Evolutionary conservation across 2,329 filamentous ascomycete genomes (phyloP).

Genomic region (Ascochyta rabiei): DNA sequence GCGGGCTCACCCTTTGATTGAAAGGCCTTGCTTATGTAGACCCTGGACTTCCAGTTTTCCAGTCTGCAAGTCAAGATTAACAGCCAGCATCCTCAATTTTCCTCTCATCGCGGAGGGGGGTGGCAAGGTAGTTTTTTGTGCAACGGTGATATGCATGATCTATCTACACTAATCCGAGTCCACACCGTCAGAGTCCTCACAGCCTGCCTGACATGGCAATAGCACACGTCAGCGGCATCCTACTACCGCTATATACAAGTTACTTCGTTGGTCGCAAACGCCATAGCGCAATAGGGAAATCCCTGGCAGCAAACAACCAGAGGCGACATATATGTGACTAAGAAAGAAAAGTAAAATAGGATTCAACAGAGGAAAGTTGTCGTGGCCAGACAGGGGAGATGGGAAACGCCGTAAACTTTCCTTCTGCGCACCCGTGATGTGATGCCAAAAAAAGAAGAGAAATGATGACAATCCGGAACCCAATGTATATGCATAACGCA

Average conservation of each 20-base stretch:
- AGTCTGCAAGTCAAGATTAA: not conserved
- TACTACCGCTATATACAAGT: slow-evolving; percentile 12
- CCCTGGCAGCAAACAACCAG: not conserved
- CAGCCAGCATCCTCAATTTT: not conserved
- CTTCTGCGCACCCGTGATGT: slow-evolving; percentile 1
- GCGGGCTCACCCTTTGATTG: not conserved
- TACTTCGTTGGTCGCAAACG: not conserved
- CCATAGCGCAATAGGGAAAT: not conserved
- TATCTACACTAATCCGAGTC: slow-evolving; percentile 1
- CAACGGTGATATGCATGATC: not conserved
- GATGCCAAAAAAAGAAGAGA: not conserved
- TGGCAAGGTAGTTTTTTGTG: not conserved
- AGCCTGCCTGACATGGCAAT: slow-evolving; percentile 2
- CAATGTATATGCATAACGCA: slow-evolving; percentile 10
- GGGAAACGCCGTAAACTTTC: not conserved
- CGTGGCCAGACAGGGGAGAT: not conserved
- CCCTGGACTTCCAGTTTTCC: not conserved
- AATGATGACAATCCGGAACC: not conserved
- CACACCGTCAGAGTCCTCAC: not conserved
- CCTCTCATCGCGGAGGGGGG: not conserved
- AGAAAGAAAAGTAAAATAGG: not conserved
- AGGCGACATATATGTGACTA: not conserved
- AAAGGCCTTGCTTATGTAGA: too few relatives aligned
- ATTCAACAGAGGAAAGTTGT: not conserved
- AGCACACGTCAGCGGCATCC: slow-evolving; percentile 2